Evolutionary conservation across 768 basidiomycete genomes (phyloP), one percentile per base, ranked within the genome.

Genomic region (Boletus barrowsii): DNA sequence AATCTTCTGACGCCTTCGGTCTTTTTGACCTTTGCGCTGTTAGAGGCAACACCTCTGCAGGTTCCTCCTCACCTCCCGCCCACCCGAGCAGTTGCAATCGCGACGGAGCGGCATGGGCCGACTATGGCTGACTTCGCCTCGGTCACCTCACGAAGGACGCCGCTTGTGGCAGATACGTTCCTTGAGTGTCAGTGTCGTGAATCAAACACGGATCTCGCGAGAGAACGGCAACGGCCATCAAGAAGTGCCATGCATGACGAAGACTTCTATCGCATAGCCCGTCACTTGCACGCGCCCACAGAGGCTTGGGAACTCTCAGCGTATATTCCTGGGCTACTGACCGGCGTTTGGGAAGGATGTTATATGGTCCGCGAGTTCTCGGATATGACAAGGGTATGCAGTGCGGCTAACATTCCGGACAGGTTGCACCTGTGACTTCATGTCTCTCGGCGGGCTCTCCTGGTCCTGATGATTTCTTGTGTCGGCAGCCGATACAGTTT

Each of bases 261-360:
- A 63, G 73, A 72, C 63, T 75, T 76, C 68, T 65, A 67, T 68
- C 73, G 72, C 52, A 62, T 68, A 54, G 59, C 64, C 41, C 63
- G 54, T 33, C 55, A 37, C 33, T 20, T 61, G 47, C 41, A 54
- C 11, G 45, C 54, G 39, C 58, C 54, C 24, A 40, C 50, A 53
- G 62, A 64, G 11, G 61, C 61, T 54, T 58, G 62, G 56, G 65
- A 67, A 53, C 61, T 57, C n/a, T 62, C 64, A 46, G 58, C 65
- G 24, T 76, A 74, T 59, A 62, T 70, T 60, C 75, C 77, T 37
- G 81, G 80, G 17, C 65, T 73, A 33, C 72, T 86, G 51, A 72
- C 79, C 29, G 84, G 83, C 4, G 62, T 79, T 54, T 86, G 84
- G 84, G 78, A 84, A 68, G 84, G 84, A 1, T 73, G 72, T 44